A percentile compares a stretch with the other conserved stretches of the same genome.
phyloP scores from a whole-genome alignment of 78 protist genomes.

The Dictyostelium brefeldianum region DNA sequence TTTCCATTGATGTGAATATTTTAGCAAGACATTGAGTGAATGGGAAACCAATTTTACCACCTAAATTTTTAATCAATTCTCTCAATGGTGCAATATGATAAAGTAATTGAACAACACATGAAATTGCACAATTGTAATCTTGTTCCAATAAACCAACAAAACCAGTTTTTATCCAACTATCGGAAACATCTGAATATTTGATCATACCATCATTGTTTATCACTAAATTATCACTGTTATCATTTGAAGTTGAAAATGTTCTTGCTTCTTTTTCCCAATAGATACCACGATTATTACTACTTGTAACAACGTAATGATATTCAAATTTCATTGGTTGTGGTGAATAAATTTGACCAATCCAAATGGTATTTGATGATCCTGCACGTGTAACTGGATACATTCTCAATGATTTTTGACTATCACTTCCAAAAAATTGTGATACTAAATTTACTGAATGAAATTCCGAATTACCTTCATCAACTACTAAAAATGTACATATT shows the following conservation, averaged over 20 bases:
- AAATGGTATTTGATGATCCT: constrained; percentile 24
- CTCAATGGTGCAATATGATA: constrained; percentile 47
- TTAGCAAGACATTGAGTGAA: constrained; percentile 61
- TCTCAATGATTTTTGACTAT: constrained; percentile 44
- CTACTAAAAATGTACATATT: constrained; percentile 56
- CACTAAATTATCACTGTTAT: constrained; percentile 9
- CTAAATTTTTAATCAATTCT: constrained; percentile 36
- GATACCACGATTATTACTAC: constrained; percentile 62
- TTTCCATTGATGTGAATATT: constrained; percentile 74
- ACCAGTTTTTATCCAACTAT: constrained; percentile 62
- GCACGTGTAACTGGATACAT: constrained; percentile 69
- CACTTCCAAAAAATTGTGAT: constrained; percentile 57
- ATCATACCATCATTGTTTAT: constrained; percentile 64
- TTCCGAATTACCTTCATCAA: constrained; percentile 59
- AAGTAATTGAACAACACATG: constrained; percentile 45
- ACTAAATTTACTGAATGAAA: constrained; percentile 47
- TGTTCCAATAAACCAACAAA: constrained; percentile 50
- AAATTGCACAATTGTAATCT: constrained; percentile 42
- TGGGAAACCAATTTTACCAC: constrained; percentile 77
- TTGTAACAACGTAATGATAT: constrained; percentile 46
- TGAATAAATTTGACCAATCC: constrained; percentile 77
- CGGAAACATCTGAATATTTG: constrained; percentile 32
- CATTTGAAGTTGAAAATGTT: constrained; percentile 43
- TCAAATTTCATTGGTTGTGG: constrained; percentile 77
- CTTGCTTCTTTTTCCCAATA: constrained; percentile 75